Percentiles rank a stretch among this genome's conserved stretches.
phyloP scores from a whole-genome alignment of 2,329 filamentous ascomycete species.

The Pleoardoris graminearum region DNA sequence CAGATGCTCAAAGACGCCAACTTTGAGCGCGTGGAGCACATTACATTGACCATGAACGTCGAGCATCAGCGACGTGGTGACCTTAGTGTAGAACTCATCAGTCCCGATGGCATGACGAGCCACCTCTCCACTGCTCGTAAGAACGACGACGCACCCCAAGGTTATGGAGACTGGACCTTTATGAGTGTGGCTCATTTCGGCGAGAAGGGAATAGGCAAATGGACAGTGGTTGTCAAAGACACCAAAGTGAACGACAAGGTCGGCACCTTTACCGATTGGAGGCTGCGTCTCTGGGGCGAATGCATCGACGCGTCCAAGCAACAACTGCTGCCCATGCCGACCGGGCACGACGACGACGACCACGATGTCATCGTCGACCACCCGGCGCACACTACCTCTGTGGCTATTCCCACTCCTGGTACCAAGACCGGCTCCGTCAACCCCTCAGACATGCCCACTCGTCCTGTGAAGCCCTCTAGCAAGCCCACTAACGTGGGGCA shows the following conservation, averaged over 20 bases:
- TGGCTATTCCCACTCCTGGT: slow-evolving; percentile 51
- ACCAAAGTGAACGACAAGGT: slow-evolving; percentile 73
- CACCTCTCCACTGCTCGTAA: slow-evolving; percentile 78
- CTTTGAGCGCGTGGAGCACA: slow-evolving; percentile 84
- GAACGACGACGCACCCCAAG: slow-evolving; percentile 65
- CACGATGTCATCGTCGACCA: slow-evolving; percentile 66
- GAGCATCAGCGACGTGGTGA: slow-evolving; percentile 86
- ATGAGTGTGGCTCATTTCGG: slow-evolving; percentile 99
- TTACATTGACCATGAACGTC: slow-evolving; percentile 97
- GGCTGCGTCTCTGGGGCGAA: slow-evolving; percentile 92
- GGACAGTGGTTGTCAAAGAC: slow-evolving; percentile 90
- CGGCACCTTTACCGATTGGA: slow-evolving; percentile 88
- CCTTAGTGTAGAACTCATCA: slow-evolving; percentile 87
- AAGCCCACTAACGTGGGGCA: slow-evolving; percentile 53
- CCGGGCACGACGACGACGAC: slow-evolving; percentile 79
- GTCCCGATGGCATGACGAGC: slow-evolving; percentile 78
- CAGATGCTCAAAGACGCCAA: slow-evolving; percentile 83
- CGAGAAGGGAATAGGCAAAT: slow-evolving; percentile 82
- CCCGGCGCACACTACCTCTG: slow-evolving; percentile 63
- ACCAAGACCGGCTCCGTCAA: slow-evolving; percentile 52
- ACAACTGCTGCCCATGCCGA: slow-evolving; percentile 76
- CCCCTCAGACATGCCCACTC: slow-evolving; percentile 52
- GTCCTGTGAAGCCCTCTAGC: slow-evolving; percentile 60
- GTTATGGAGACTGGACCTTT: slow-evolving; percentile 96
- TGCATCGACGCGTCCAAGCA: slow-evolving; percentile 75